A percentile compares a stretch with the other conserved stretches of the same genome.
Conservation (phyloP, 192 early-diverging fungal species). For the Glomus cerebriforme region DNA sequence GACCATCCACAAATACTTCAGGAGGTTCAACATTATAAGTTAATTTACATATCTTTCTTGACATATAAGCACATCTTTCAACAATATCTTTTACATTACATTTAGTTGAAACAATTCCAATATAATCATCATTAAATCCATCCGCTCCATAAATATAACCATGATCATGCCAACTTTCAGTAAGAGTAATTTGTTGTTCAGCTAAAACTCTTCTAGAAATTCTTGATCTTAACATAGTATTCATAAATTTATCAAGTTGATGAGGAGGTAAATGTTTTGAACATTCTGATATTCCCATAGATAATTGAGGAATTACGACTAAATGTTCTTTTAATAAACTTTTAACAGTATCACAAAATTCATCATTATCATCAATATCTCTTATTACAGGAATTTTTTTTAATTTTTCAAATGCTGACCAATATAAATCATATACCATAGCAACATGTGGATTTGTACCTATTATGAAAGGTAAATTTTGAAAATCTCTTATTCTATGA, state of each 20-base stretch:
- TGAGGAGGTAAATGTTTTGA: constrained; percentile 64
- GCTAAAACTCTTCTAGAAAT: constrained; percentile 89
- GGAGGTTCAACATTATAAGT: constrained; percentile 57
- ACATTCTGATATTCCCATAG: constrained; percentile 83
- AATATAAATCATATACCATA: constrained; percentile 85
- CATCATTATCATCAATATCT: constrained; percentile 78
- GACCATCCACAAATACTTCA: constrained; percentile 74
- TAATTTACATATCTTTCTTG: constrained; percentile 36
- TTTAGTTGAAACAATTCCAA: constrained; percentile 73
- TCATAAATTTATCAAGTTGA: constrained; percentile 84
- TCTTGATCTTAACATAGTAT: constrained; percentile 83
- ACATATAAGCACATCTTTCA: constrained; percentile 40
- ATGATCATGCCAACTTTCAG: constrained; percentile 55
- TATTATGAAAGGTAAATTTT: constrained; percentile 89
- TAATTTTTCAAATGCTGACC: constrained; percentile 89
- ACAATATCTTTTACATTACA: constrained; percentile 60
- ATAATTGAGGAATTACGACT: constrained; percentile 86
- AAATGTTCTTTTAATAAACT: constrained; percentile 76
- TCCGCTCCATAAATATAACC: constrained; percentile 45
- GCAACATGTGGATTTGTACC: constrained; percentile 92
- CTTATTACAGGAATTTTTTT: constrained; percentile 70
- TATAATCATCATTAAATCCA: constrained; percentile 52
- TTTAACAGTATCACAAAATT: constrained; percentile 78
- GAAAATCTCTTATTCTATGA: constrained; percentile 91
- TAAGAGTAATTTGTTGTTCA: constrained; percentile 90